phyloP scores from a whole-genome alignment of 2,329 filamentous ascomycete genomes.

The Coniochaeta sp. region DNA sequence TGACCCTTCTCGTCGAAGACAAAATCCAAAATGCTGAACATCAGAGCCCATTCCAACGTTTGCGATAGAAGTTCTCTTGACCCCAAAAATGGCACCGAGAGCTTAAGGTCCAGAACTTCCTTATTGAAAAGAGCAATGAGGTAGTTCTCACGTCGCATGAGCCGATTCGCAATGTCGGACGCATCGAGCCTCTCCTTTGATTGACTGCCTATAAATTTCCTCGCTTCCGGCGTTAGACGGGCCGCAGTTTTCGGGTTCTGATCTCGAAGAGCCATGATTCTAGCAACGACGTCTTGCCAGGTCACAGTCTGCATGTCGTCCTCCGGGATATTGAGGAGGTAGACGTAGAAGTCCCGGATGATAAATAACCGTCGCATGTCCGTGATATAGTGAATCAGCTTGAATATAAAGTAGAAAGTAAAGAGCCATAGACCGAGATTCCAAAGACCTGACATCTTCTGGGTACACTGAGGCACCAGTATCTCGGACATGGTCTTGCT shows the following conservation, averaged over 20 bases:
- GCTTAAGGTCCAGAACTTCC: constrained; percentile 78
- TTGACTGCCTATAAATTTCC: constrained; percentile 65
- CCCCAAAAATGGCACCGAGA: constrained; percentile 76
- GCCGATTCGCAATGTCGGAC: constrained; percentile 90
- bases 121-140: constrained; percentile 97
- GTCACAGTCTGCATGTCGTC: constrained; percentile 89
- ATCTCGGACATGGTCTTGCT: constrained; percentile 49
- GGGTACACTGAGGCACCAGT: constrained; percentile 66
- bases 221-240: constrained; percentile 42
- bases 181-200: constrained; percentile 93
- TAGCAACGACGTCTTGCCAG: constrained; percentile 84
- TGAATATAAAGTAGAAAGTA: constrained; percentile 78
- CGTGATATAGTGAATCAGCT: constrained; percentile 64
- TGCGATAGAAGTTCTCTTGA: constrained; percentile 79
- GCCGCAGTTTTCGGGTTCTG: constrained; percentile 73
- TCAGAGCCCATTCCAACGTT: constrained; percentile 86
- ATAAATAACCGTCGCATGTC: constrained; percentile 66
- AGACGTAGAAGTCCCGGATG: constrained; percentile 78
- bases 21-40: constrained; percentile 85
- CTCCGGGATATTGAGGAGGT: constrained; percentile 73
- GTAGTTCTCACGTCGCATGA: constrained; percentile 97
- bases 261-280: constrained; percentile 77
- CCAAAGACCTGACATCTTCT: constrained; percentile 65
- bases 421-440: constrained; percentile 78
- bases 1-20: constrained; percentile 88